Evolutionary conservation across 345 rosid species (phyloP).

Genomic region (Citrus trifoliata): DNA sequence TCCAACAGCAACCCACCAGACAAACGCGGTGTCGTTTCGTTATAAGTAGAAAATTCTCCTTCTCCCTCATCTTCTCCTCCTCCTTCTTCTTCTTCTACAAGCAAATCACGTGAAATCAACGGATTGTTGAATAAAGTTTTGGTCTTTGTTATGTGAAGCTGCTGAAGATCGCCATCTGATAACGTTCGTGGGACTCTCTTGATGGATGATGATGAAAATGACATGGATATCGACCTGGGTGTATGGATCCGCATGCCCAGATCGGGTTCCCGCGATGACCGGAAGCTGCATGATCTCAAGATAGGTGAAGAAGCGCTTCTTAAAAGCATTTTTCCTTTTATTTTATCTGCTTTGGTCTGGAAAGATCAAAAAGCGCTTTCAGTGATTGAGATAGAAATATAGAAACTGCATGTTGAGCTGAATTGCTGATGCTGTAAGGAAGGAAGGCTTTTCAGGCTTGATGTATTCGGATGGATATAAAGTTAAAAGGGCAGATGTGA

Average conservation of each 20-base stretch:
- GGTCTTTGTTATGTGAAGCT: constrained; percentile 9
- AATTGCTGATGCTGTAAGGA: background rate
- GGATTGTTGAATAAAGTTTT: background rate
- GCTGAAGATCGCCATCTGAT: constrained; percentile 24
- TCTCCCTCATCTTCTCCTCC: constrained; percentile 5
- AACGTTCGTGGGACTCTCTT: constrained; percentile 23
- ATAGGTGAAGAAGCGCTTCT: constrained; percentile 38
- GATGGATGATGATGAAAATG: constrained; percentile 10
- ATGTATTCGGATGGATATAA: background rate
- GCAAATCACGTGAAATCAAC: background rate
- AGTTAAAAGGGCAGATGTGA: background rate
- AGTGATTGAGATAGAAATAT: background rate
- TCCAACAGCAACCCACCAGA: constrained; percentile 6
- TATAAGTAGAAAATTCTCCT: constrained; percentile 2
- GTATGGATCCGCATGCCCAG: background rate
- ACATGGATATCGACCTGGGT: constrained; percentile 19
- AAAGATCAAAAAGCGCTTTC: background rate
- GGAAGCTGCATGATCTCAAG: constrained; percentile 17
- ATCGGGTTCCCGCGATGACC: constrained; percentile 12
- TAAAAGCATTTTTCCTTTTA: constrained; percentile 27
- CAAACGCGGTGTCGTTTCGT: background rate
- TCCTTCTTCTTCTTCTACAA: background rate
- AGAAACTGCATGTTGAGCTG: background rate
- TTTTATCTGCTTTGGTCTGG: background rate
- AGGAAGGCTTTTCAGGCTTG: background rate